phyloP scores from a whole-genome alignment of 192 early-diverging fungal species.

The Coemansia sp. region DNA sequence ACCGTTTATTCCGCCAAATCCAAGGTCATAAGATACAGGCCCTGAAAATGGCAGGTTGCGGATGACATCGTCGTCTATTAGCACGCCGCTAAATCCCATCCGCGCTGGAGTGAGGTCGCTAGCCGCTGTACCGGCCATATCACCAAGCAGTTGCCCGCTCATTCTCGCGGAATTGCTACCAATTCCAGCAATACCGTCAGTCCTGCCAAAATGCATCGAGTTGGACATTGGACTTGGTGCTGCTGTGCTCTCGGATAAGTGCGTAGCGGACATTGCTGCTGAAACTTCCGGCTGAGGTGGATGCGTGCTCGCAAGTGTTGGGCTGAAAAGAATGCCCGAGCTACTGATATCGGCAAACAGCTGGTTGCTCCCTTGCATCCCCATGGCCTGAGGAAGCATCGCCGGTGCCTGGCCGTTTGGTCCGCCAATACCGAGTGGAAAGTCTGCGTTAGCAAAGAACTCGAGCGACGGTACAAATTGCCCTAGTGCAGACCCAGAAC shows the following conservation, averaged over 20 bases:
- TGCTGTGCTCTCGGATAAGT: not conserved
- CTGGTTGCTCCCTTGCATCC: not conserved
- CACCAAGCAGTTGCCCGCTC: not conserved
- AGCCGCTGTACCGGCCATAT: not conserved
- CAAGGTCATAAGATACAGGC: conserved; percentile 27
- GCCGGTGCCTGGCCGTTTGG: conserved; percentile 45
- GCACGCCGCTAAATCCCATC: conserved; percentile 27
- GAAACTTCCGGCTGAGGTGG: not conserved
- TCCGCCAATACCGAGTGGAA: conserved; percentile 44
- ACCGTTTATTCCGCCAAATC: conserved; percentile 6
- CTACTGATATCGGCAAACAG: not conserved
- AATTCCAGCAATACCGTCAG: too few species aligned
- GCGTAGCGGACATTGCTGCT: not conserved
- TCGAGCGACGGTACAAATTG: conserved; percentile 52
- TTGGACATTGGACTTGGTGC: not conserved
- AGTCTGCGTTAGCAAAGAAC: conserved; percentile 53
- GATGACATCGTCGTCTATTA: conserved; percentile 36
- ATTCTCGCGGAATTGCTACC: not conserved
- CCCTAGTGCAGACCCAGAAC: conserved; percentile 12
- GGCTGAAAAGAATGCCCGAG: not conserved
- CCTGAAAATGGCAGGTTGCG: conserved; percentile 31
- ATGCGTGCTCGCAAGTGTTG: not conserved
- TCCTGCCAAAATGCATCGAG: not conserved
- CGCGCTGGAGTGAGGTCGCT: conserved; percentile 7
- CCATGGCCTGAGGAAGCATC: conserved; percentile 21